phyloP scores from a whole-genome alignment of 140 eudicot genomes.

The Cichorium intybus region DNA sequence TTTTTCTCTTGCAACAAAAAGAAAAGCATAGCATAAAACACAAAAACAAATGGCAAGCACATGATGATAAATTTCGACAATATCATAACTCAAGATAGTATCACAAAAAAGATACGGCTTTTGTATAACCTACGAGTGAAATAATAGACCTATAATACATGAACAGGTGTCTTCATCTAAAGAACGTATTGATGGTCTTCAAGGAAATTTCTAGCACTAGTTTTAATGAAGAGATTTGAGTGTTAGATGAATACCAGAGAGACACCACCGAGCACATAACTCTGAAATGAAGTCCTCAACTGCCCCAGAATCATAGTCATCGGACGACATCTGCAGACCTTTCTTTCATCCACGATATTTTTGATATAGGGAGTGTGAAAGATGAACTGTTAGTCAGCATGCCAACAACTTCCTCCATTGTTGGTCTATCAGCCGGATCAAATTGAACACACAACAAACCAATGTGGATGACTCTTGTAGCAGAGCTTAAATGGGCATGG shows the following conservation, averaged over 20 bases:
- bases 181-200: background rate
- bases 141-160: background rate
- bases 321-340: background rate
- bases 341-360: background rate
- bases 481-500: background rate
- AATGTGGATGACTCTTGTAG: conserved; percentile 14
- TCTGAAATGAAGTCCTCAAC: background rate
- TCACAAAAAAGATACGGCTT: background rate
- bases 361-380: background rate
- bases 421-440: conserved; percentile 11
- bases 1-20: too few species aligned
- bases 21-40: too few species aligned
- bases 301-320: background rate
- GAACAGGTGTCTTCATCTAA: too few species aligned
- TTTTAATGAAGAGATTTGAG: too few species aligned
- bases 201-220: too few species aligned
- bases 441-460: conserved; percentile 12
- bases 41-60: too few species aligned
- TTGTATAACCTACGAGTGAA: background rate
- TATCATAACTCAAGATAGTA: background rate
- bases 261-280: background rate
- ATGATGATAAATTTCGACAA: too few species aligned
- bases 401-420: conserved; percentile 23
- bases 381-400: conserved; percentile 11
- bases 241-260: too few species aligned